Conservation (phyloP, 2,329 filamentous ascomycete genomes). For the Xylariaceae sp. region DNA sequence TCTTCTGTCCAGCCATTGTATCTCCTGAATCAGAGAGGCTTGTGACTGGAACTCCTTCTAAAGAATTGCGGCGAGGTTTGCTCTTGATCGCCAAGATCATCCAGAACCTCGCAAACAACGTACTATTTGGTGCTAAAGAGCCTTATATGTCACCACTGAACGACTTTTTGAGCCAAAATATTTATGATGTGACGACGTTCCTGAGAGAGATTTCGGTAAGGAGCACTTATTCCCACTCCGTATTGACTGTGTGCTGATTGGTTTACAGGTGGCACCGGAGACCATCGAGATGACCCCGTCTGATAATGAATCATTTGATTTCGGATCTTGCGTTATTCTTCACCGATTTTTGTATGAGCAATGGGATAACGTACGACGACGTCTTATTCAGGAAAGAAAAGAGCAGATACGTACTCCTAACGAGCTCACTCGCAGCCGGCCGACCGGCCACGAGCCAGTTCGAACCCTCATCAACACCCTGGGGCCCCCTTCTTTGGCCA, state of each 20-base stretch:
- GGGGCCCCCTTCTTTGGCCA: constrained; percentile 61
- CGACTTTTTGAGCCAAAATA: constrained; percentile 62
- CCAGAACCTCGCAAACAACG: constrained; percentile 67
- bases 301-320: constrained; percentile 54
- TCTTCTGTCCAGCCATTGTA: constrained; percentile 68
- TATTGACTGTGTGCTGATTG: constrained; percentile 17
- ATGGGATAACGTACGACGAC: constrained; percentile 64
- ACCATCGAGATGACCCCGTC: constrained; percentile 37
- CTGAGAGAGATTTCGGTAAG: constrained; percentile 61
- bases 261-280: constrained; percentile 43
- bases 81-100: constrained; percentile 66
- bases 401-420: constrained; percentile 51
- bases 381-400: constrained; percentile 54
- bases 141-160: constrained; percentile 68
- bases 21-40: constrained; percentile 63
- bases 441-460: constrained; percentile 55
- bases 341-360: constrained; percentile 67
- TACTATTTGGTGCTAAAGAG: constrained; percentile 66
- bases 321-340: constrained; percentile 64
- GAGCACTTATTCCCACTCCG: constrained; percentile 2
- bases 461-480: constrained; percentile 60
- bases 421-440: constrained; percentile 47
- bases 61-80: constrained; percentile 63
- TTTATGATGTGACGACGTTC: constrained; percentile 62
- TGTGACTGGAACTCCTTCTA: constrained; percentile 55